These are phyloP conservation scores for Trametes versicolor DNA, from an alignment of 1,284 basidiomycete species.

Conservation along the genomic window DNA sequence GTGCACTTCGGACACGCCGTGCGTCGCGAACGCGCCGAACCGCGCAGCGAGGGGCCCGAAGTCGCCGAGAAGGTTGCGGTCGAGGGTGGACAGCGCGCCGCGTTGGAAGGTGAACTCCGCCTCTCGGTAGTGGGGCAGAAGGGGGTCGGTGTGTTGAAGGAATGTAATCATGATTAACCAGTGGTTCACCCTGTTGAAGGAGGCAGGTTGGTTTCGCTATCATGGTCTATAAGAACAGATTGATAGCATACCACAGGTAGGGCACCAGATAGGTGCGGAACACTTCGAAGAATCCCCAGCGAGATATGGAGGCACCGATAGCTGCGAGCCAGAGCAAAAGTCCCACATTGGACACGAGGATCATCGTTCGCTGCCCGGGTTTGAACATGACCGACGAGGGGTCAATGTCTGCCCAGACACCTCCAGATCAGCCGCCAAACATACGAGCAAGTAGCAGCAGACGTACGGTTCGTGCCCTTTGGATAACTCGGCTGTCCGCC, in stretches of 20 bases:
- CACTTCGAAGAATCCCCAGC: constrained; percentile 80
- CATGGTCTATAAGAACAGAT: constrained; percentile 22
- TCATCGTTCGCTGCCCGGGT: constrained; percentile 81
- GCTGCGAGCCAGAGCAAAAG: constrained; percentile 76
- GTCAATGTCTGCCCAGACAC: constrained; percentile 73
- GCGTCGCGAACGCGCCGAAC: constrained; percentile 82
- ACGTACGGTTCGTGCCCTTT: constrained; percentile 82
- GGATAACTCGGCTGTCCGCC: constrained; percentile 93
- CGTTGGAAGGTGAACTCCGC: constrained; percentile 94
- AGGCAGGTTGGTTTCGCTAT: neutral
- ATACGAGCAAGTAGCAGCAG: neutral
- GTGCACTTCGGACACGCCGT: constrained; percentile 94
- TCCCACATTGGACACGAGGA: constrained; percentile 90
- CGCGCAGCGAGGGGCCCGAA: constrained; percentile 77
- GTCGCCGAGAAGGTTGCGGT: constrained; percentile 89
- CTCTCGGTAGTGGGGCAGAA: constrained; percentile 94
- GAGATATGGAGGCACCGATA: constrained; percentile 68
- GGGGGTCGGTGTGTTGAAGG: constrained; percentile 97
- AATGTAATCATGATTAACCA: constrained; percentile 95
- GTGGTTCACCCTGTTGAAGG: constrained; percentile 66
- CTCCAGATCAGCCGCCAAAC: constrained; percentile 12
- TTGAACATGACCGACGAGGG: constrained; percentile 88
- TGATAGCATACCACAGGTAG: constrained; percentile 79
- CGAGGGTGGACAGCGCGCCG: constrained; percentile 93
- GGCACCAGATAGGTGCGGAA: constrained; percentile 87